Conservation (phyloP, 2,329 filamentous ascomycete genomes). For the Colletotrichum cuscutae region DNA sequence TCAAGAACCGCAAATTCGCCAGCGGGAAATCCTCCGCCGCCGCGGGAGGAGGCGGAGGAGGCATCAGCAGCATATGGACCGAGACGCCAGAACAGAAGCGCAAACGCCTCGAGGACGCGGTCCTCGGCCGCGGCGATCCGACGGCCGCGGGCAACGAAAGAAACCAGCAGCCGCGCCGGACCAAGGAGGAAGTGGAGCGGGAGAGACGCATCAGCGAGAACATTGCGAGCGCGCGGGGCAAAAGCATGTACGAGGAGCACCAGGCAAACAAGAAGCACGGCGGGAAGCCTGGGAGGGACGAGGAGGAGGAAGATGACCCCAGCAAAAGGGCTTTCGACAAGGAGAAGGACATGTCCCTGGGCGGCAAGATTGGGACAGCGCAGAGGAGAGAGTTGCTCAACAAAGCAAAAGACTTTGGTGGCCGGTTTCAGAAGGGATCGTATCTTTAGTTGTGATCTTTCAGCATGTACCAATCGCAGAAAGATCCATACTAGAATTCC, state of each 20-base stretch:
- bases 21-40: constrained; percentile 58
- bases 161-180: constrained; percentile 53
- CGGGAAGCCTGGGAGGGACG: constrained; percentile 45
- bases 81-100: constrained; percentile 92
- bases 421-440: constrained; percentile 82
- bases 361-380: constrained; percentile 75
- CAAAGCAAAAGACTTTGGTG: constrained; percentile 83
- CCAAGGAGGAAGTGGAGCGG: constrained; percentile 68
- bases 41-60: constrained; percentile 40
- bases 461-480: neutral
- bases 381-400: constrained; percentile 83
- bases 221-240: constrained; percentile 64
- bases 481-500: neutral
- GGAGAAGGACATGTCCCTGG: constrained; percentile 91
- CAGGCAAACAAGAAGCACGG: constrained; percentile 49
- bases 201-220: constrained; percentile 58
- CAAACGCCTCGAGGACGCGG: constrained; percentile 81
- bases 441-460: constrained; percentile 57
- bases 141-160: constrained; percentile 39
- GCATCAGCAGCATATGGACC: constrained; percentile 81
- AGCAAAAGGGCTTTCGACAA: constrained; percentile 89
- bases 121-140: constrained; percentile 74
- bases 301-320: constrained; percentile 86
- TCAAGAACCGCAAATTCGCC: constrained; percentile 85
- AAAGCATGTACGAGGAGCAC: constrained; percentile 70